A percentile compares a stretch with the other conserved stretches of the same genome.
phyloP scores from a whole-genome alignment of 805 yeast species.

The Saturnispora kantuleensis region DNA sequence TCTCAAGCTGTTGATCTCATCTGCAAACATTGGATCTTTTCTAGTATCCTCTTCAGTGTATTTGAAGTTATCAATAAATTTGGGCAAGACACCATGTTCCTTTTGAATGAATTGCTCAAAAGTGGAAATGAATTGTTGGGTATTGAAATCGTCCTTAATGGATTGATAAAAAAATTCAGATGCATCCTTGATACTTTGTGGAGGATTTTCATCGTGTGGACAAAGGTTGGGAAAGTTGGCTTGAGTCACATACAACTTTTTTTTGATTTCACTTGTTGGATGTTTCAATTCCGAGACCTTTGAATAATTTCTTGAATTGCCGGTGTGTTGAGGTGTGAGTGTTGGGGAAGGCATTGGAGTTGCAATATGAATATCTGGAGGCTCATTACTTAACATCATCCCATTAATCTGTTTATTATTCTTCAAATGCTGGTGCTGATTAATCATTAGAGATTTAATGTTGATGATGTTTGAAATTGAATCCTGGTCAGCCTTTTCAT shows the following conservation, averaged over 20 bases:
- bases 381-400: constrained; percentile 9
- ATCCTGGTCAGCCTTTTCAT: constrained; percentile 2
- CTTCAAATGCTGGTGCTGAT: constrained; percentile 25
- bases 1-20: constrained; percentile 33
- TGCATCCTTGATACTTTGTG: constrained; percentile 74
- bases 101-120: constrained; percentile 60
- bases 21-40: constrained; percentile 28
- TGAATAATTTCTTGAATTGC: constrained; percentile 19
- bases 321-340: constrained; percentile 36
- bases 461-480: constrained; percentile 17
- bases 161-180: constrained; percentile 53
- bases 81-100: constrained; percentile 35
- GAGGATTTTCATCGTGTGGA: constrained; percentile 34
- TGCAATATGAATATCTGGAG: constrained; percentile 53
- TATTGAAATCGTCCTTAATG: constrained; percentile 56
- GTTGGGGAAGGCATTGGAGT: constrained; percentile 88
- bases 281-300: constrained; percentile 24
- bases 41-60: constrained; percentile 22
- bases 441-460: constrained; percentile 22
- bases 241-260: constrained; percentile 26
- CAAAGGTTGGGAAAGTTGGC: constrained; percentile 26
- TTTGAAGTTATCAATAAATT: constrained; percentile 9
- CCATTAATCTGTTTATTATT: constrained; percentile 7
- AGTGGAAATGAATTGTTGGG: constrained; percentile 62
- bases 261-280: constrained; percentile 24